Conservation (phyloP, 2,329 filamentous ascomycete genomes). For the Metarhizium anisopliae region DNA sequence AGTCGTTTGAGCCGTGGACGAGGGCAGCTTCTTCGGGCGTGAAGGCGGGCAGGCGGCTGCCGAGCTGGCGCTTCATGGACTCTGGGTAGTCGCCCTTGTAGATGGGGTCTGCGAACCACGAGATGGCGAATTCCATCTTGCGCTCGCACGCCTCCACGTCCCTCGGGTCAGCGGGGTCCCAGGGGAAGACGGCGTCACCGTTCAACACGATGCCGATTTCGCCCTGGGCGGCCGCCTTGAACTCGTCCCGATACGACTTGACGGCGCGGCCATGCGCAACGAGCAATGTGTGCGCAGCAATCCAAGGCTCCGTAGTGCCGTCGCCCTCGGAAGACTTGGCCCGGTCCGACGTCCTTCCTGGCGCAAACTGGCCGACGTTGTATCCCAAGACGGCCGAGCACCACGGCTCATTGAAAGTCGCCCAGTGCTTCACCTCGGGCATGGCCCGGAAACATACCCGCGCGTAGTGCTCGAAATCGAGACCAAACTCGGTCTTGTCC, state of each 20-base stretch:
- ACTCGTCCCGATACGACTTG: slow-evolving; percentile 74
- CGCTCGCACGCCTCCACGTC: slow-evolving; percentile 70
- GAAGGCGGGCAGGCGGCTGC: slow-evolving; percentile 65
- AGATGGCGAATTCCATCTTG: slow-evolving; percentile 80
- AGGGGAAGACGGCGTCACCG: slow-evolving; percentile 75
- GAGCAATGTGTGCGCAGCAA: slow-evolving; percentile 71
- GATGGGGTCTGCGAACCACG: slow-evolving; percentile 82
- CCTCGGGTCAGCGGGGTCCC: slow-evolving; percentile 65
- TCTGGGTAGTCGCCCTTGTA: slow-evolving; percentile 79
- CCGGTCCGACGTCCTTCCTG: slow-evolving; percentile 72
- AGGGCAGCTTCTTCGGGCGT: slow-evolving; percentile 62
- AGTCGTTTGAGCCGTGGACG: slow-evolving; percentile 83
- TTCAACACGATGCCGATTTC: slow-evolving; percentile 85
- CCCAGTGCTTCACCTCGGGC: slow-evolving; percentile 76
- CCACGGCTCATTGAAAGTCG: slow-evolving; percentile 87
- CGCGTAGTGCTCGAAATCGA: slow-evolving; percentile 73
- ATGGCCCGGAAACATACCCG: slow-evolving; percentile 66
- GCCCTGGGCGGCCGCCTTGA: slow-evolving; percentile 62
- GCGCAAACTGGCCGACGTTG: slow-evolving; percentile 68
- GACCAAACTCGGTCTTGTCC: slow-evolving; percentile 73
- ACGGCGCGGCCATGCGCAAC: slow-evolving; percentile 74
- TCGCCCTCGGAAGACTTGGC: slow-evolving; percentile 63
- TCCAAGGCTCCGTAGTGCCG: slow-evolving; percentile 70
- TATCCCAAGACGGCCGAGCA: slow-evolving; percentile 77
- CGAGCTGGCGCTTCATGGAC: slow-evolving; percentile 75